Conservation (phyloP, 2,329 filamentous ascomycete species). For the Lasiodiplodia sp. region DNA sequence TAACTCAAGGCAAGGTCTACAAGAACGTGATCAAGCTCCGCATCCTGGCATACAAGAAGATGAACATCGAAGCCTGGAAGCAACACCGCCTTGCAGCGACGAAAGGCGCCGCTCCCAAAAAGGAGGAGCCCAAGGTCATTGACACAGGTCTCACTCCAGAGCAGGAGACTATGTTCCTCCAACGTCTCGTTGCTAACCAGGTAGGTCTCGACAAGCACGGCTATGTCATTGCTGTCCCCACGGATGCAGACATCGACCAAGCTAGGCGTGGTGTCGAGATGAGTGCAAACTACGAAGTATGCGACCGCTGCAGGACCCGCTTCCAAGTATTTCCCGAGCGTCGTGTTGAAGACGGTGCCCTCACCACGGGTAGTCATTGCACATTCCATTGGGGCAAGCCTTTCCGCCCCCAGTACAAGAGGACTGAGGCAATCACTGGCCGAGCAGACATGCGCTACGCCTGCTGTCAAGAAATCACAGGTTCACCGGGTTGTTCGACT, state of each 20-base stretch:
- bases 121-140: conserved; percentile 58
- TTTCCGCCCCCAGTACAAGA: conserved; percentile 62
- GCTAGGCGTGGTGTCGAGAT: conserved; percentile 70
- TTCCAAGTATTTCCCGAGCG: conserved; percentile 94
- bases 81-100: conserved; percentile 57
- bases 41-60: conserved; percentile 77
- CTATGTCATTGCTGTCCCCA: conserved; percentile 76
- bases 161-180: conserved; percentile 73
- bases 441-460: conserved; percentile 60
- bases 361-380: conserved; percentile 80
- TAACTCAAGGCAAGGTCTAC: conserved; percentile 74
- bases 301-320: conserved; percentile 82
- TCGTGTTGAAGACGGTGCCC: conserved; percentile 72
- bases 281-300: conserved; percentile 81
- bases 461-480: conserved; percentile 80
- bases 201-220: conserved; percentile 70
- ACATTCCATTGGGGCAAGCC: conserved; percentile 80
- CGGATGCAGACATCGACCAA: conserved; percentile 68
- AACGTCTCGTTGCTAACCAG: conserved; percentile 69
- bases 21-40: conserved; percentile 83
- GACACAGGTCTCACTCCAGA: conserved; percentile 71
- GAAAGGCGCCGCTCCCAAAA: conserved; percentile 38
- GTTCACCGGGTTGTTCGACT: conserved; percentile 79
- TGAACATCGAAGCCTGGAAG: conserved; percentile 76
- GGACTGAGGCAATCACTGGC: conserved; percentile 54